A percentile compares a stretch with the other conserved stretches of the same genome.
Evolutionary conservation across 2,329 filamentous ascomycete species (phyloP).

Genomic region (Ceratocystis papillata): DNA sequence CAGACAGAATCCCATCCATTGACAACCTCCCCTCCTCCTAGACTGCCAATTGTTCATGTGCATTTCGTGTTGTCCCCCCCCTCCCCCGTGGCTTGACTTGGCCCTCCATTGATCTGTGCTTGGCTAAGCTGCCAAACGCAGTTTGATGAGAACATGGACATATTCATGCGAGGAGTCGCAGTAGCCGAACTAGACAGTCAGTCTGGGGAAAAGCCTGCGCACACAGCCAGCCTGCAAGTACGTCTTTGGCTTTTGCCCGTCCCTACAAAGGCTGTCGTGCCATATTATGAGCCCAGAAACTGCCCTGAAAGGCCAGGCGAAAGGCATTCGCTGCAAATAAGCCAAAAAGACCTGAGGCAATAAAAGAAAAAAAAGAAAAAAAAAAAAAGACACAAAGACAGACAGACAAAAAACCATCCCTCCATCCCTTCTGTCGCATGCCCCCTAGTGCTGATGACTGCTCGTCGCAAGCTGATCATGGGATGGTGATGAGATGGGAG

Average conservation of each 20-base stretch:
- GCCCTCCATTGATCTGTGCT: background rate
- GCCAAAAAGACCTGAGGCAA: no score
- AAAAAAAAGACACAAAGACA: background rate
- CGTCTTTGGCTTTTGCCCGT: background rate
- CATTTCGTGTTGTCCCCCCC: background rate
- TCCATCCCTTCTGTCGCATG: no score
- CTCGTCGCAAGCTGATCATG: no score
- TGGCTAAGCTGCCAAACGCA: background rate
- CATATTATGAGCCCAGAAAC: no score
- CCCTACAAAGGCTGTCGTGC: background rate
- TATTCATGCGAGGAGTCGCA: constrained; percentile 6
- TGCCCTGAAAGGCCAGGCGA: no score
- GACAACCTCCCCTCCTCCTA: no score
- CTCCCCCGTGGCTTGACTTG: background rate
- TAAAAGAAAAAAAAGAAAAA: no score
- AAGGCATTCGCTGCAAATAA: no score
- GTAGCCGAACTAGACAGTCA: background rate
- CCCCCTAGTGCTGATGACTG: no score
- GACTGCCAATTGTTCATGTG: constrained; percentile 7
- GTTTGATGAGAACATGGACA: background rate
- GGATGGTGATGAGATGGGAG: background rate
- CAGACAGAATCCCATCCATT: no score
- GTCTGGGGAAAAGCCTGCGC: no score
- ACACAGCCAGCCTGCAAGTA: background rate
- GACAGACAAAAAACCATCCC: background rate